Percentiles rank a stretch among this genome's conserved stretches.
phyloP scores from a whole-genome alignment of 768 basidiomycete species.

The Xerocomellus intermedius region DNA sequence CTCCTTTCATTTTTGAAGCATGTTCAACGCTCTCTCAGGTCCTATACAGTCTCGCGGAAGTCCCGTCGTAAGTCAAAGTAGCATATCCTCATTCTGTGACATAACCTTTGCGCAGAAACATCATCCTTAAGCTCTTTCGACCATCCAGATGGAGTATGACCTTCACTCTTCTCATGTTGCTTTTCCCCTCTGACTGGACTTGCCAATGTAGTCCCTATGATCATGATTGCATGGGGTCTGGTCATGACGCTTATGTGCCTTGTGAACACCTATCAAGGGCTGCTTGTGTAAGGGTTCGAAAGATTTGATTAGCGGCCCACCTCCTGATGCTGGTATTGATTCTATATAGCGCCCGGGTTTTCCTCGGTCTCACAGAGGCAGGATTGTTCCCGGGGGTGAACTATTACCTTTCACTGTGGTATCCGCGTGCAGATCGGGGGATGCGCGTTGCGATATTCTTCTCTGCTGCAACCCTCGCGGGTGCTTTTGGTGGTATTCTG shows the following conservation, averaged over 20 bases:
- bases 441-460: constrained; percentile 61
- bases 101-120: constrained; percentile 29
- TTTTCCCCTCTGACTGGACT: constrained; percentile 5
- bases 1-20: neutral
- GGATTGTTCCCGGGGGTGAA: constrained; percentile 43
- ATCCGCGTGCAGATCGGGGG: constrained; percentile 55
- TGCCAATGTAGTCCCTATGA: constrained; percentile 34
- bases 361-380: constrained; percentile 49
- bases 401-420: constrained; percentile 55
- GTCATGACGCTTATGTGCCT: constrained; percentile 40
- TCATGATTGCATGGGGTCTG: constrained; percentile 40
- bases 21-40: constrained; percentile 20
- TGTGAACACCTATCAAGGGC: constrained; percentile 31
- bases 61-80: constrained; percentile 35
- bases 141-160: constrained; percentile 36
- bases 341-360: constrained; percentile 34
- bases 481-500: constrained; percentile 46
- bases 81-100: neutral
- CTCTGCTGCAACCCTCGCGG: constrained; percentile 60
- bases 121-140: constrained; percentile 34
- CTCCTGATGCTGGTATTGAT: neutral
- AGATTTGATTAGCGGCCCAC: too few species aligned
- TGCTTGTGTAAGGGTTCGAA: constrained; percentile 28
- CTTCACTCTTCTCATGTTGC: neutral
- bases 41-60: constrained; percentile 36